Evolutionary conservation across 129 eudicot species (phyloP), one percentile per base, ranked within the genome.

Genomic region (Cynara cardunculus): DNA sequence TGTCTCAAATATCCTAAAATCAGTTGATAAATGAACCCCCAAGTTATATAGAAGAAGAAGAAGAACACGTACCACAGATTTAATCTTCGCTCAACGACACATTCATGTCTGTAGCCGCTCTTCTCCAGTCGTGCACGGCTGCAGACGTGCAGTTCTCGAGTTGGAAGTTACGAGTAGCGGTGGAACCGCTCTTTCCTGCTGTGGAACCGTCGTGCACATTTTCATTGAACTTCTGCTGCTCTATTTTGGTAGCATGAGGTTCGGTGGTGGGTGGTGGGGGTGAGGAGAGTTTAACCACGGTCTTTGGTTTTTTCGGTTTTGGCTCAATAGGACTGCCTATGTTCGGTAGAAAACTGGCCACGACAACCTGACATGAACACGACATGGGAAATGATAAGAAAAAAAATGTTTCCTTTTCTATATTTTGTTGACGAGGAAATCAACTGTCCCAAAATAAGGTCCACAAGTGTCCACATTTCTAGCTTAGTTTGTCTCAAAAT

Each of bases 61-160:
- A n/a, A 64, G 30, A 27, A 22, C 4, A 25, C 26, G 14, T 4
- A 34, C 53, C 25, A 39, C n/a, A 10, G 0, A 25, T 34, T 34
- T 27, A 77, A 12, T 83, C 86, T 77, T 77, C 82, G 6, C 31
- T 77, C 86, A 90, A 86, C 5, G 96, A 78, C 78, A 87, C 92
- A 71, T 93, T 93, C 85, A 93, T 93, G 80, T 93, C 98, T 0
- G 96, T 82, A 21, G 85, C 78, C 14, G 87, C 62, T 75, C 78
- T 86, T 61, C 91, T 83, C 74, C 85, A 80, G 31, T 89, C 93
- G 56, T 85, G 89, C 68, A 74, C 81, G 65, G 56, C 24, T 80
- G 83, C 70, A 59, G 37, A 11, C 59, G 84, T 83, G 89, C 87
- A 76, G 69, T 74, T 89, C 26, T 82, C 84, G 10, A 85, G 56